Evolutionary conservation across 1,139 yeast species (phyloP), one percentile per base, ranked within the genome.

Genomic region (Lodderomyces oxycetoniae): DNA sequence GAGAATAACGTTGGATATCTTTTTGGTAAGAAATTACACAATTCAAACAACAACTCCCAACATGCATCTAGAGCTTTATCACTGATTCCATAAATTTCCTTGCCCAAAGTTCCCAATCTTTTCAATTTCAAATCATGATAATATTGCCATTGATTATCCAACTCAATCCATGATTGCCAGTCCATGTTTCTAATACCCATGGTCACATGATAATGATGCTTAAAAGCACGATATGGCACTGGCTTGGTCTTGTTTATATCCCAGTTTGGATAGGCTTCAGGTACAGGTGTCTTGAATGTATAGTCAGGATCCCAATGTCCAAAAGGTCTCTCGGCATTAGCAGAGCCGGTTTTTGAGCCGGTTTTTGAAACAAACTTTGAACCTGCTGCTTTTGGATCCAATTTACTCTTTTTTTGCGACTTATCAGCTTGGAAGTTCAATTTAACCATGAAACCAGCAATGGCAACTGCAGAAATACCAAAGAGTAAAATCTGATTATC

Each of bases 181-280:
- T 74, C 71, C 79, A 77, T 71, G 40, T 60, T 63, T 44, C 83
- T 58, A 31, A 77, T 77, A n/a, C 83, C 85, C 85, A 78, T 78
- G 19, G 78, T 77, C 15, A 64, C 58, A 40, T 51, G 50, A 47
- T 77, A 77, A 40, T 71, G 74, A 50, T 74, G 78, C 49, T 67
- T 76, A 50, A 77, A 77, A 0, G 83, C 81, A 36, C 84, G 59
- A 48, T 77, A 77, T 17, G 83, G 80, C 28, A 74, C 47, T 2
- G 86, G 84, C 35, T 53, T 57, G 1, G 83, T 76, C 2, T 56
- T 56, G 7, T 60, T 52, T 31, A 72, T 49, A 37, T 72, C 68
- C 83, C 84, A 79, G 41, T 63, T 52, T 16, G 61, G 57, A 41
- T 49, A 73, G 9, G 71, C 63, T 21, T 53, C 48, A 3, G 83